Base-by-base conservation (phyloP, 257 asterid genomes). In the Scutellaria baicalensis region DNA sequence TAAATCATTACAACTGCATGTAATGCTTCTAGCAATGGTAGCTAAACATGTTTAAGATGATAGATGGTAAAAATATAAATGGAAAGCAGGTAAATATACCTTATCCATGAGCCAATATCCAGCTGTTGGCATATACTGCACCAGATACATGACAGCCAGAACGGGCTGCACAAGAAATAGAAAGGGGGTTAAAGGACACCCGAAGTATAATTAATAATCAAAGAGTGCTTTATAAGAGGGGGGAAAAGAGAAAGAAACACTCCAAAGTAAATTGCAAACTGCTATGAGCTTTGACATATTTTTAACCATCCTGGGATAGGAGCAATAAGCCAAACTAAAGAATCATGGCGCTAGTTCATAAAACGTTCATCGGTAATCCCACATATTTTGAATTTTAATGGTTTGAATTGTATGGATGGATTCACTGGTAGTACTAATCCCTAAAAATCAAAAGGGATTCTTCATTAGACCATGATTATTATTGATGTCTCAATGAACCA, bases 51-150 rank as follows among this genome's bases (percentile, higher is more conserved):
- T 64, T 35, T 60, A 36, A 55, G 45, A 31, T 27, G 33, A 38
- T 9, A 75, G 61, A 40, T 11, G 39, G 36, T 20, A 70, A 38
- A 47, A 35, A 20, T 52, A 38, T 3, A 16, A 38, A 51, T 27
- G 51, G 13, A 16, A 33, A 18, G 45, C 36, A 44, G 55, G 67
- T 40, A 9, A 27, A 3, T 16, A 36, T 84, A 93, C 99, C 97
- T 82, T 91, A 83, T 93, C 99, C 99, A 93, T 91, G 76, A 93
- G 93, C 99, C 99, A 91, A 79, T 78, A 90, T 60, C 97, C 99
- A 57, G 87, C 71, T 11, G 89, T 68, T 9, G 99, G 97, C 78
- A 80, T 68, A 80, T 93, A 91, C 79, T 93, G 99, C 78, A 84
- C 86, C 79, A 93, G 84, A 75, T 93, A 93, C 96, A 93, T 83